These are phyloP conservation scores for Mycena venus DNA, from an alignment of 768 basidiomycete genomes.

Conservation along the genomic window DNA sequence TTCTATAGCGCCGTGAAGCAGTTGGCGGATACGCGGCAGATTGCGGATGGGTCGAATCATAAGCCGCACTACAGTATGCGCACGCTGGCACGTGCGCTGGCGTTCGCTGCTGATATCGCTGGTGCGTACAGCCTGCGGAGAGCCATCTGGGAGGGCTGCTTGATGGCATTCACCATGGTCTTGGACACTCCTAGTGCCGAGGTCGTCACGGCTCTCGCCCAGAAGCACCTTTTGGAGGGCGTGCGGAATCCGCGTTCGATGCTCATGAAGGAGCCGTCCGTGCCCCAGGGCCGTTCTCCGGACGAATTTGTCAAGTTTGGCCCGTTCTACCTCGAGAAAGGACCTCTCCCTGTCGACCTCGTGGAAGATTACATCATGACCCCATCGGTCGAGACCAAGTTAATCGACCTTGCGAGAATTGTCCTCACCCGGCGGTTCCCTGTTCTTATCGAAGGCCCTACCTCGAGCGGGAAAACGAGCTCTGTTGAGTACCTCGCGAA, in stretches of 20 bases:
- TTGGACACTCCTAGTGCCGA: slow-evolving; percentile 81
- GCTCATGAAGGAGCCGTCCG: slow-evolving; percentile 75
- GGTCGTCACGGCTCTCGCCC: slow-evolving; percentile 75
- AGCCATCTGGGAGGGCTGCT: slow-evolving; percentile 94
- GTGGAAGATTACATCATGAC: slow-evolving; percentile 93
- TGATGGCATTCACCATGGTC: slow-evolving; percentile 99
- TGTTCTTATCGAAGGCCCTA: slow-evolving; percentile 97
- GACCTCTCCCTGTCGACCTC: slow-evolving; percentile 72
- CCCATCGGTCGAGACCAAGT: slow-evolving; percentile 92
- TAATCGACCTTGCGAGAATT: slow-evolving; percentile 95
- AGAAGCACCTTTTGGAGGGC: slow-evolving; percentile 82
- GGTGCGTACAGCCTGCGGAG: slow-evolving; percentile 83
- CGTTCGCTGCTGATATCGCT: slow-evolving; percentile 89
- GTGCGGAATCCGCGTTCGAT: slow-evolving; percentile 86
- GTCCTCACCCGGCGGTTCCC: slow-evolving; percentile 91
- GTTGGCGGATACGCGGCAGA: slow-evolving; percentile 77
- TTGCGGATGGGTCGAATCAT: slow-evolving; percentile 95
- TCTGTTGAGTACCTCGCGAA: slow-evolving; percentile 96
- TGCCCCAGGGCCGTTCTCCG: slow-evolving; percentile 58
- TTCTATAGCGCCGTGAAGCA: slow-evolving; percentile 88
- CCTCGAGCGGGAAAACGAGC: slow-evolving; percentile 97
- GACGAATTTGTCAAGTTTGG: slow-evolving; percentile 86
- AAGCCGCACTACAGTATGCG: slow-evolving; percentile 98
- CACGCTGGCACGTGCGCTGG: slow-evolving; percentile 90
- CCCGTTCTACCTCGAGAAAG: slow-evolving; percentile 90